Conservation (phyloP, 352 stramenopile genomes). For the Globisporangium sylvaticum region DNA sequence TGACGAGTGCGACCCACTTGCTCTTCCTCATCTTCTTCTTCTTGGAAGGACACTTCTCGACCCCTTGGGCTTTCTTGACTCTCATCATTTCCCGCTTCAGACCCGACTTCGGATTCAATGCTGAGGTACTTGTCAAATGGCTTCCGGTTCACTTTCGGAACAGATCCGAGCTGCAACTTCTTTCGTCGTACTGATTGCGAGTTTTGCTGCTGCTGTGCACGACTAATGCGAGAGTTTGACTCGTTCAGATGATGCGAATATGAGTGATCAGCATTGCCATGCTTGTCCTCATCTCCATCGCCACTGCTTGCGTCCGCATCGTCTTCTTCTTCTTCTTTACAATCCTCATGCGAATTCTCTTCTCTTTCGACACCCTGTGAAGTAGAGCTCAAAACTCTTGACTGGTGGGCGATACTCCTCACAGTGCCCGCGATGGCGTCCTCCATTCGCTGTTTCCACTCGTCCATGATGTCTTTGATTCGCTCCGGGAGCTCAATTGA, state of each 20-base stretch:
- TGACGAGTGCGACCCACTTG: not conserved
- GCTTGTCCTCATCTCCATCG: not conserved
- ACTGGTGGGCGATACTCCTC: slow-evolving; percentile 16
- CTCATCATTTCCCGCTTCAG: not conserved
- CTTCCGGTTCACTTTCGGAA: slow-evolving; percentile 4
- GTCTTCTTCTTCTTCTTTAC: not conserved
- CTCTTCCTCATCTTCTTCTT: not conserved
- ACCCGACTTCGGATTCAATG: slow-evolving; percentile 7
- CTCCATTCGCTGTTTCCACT: slow-evolving; percentile 62
- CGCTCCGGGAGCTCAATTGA: slow-evolving; percentile 50
- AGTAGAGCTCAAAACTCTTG: slow-evolving; percentile 5
- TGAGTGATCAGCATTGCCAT: not conserved
- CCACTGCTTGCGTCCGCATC: not conserved
- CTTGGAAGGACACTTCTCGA: not conserved
- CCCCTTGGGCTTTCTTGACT: not conserved
- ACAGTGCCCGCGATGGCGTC: slow-evolving; percentile 25
- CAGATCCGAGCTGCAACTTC: not conserved
- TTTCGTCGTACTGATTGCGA: not conserved
- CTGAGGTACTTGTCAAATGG: slow-evolving; percentile 14
- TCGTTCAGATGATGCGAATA: not conserved
- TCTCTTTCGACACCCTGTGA: not conserved
- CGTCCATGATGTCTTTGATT: slow-evolving; percentile 53
- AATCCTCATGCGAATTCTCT: not conserved
- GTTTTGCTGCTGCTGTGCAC: not conserved
- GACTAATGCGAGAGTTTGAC: not conserved